A percentile compares a stretch with the other conserved stretches of the same genome.
These are phyloP conservation scores for Corymbia calophylla DNA, from an alignment of 441 rosid species.

Conservation along the genomic window DNA sequence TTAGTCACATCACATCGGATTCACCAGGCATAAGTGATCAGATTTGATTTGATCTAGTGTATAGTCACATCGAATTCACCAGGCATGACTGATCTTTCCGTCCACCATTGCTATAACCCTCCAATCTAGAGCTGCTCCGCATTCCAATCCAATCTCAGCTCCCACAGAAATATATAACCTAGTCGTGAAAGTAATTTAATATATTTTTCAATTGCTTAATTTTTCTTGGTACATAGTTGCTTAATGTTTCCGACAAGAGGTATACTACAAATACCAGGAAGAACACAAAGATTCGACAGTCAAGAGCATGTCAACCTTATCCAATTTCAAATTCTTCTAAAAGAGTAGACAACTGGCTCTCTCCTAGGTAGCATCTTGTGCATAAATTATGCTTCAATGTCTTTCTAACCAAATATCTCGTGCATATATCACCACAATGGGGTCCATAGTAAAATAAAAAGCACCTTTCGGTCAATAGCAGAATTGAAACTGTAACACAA, in stretches of 20 bases:
- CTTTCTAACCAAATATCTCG: background rate
- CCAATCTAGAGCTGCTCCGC: too few species aligned
- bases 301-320: background rate
- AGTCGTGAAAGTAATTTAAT: too few species aligned
- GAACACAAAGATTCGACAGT: background rate
- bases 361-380: background rate
- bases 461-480: background rate
- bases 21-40: too few species aligned
- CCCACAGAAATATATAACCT: too few species aligned
- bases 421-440: background rate
- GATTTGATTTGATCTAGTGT: too few species aligned
- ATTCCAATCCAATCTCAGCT: too few species aligned
- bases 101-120: too few species aligned
- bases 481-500: background rate
- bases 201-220: too few species aligned
- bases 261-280: background rate
- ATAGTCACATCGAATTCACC: too few species aligned
- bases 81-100: too few species aligned
- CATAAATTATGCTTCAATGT: background rate
- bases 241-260: background rate
- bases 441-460: background rate
- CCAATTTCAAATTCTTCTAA: background rate
- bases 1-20: too few species aligned
- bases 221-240: background rate
- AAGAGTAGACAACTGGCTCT: background rate